Evolutionary conservation across 176 grass and related monocot genomes (phyloP).

Genomic region (Avena eriantha): DNA sequence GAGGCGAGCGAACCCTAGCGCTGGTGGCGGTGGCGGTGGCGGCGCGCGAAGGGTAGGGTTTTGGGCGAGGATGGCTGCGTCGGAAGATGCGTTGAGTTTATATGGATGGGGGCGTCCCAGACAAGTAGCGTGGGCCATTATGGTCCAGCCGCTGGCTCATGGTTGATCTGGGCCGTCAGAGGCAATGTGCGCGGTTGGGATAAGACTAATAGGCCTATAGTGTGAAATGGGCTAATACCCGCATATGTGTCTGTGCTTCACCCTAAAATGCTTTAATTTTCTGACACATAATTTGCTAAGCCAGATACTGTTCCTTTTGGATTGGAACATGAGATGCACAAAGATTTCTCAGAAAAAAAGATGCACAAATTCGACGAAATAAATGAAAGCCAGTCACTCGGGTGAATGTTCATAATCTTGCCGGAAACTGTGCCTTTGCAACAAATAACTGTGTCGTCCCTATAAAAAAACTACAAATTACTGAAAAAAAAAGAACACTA

Average conservation of each 20-base stretch:
- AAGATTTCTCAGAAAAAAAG: no score
- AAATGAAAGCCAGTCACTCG: neutral
- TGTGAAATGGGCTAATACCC: no score
- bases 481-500: neutral
- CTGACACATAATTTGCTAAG: no score
- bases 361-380: no score
- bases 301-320: no score
- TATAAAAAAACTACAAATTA: neutral
- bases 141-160: neutral
- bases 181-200: neutral
- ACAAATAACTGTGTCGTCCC: neutral
- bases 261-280: neutral
- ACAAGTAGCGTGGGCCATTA: neutral
- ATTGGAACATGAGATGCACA: no score
- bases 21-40: slow-evolving; percentile 36
- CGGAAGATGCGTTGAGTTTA: neutral
- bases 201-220: neutral
- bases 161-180: slow-evolving; percentile 32
- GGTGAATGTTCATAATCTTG: neutral
- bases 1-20: slow-evolving; percentile 32
- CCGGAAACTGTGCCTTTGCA: neutral
- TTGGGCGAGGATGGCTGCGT: slow-evolving; percentile 7
- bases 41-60: slow-evolving; percentile 59
- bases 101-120: slow-evolving; percentile 8
- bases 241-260: neutral